A percentile compares a stretch with the other conserved stretches of the same genome.
Conservation (phyloP, 1,139 yeast genomes). For the Taphrina flavorubra region DNA sequence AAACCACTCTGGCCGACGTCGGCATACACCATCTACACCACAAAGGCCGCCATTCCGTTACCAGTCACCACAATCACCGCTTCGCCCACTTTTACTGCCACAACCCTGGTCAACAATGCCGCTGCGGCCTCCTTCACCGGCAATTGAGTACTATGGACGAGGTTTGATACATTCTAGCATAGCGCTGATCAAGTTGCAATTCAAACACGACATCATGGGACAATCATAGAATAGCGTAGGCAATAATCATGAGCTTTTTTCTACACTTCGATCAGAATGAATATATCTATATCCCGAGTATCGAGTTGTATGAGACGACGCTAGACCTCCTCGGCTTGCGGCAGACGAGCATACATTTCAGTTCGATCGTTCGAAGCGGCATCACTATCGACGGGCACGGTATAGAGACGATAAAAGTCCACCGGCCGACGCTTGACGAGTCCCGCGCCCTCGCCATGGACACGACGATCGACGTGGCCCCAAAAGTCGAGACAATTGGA, state of each 20-base stretch:
- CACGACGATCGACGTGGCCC: constrained; percentile 47
- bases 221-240: neutral
- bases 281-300: too few species aligned
- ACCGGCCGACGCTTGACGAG: constrained; percentile 18
- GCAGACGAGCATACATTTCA: constrained; percentile 17
- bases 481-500: constrained; percentile 55
- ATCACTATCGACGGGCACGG: neutral
- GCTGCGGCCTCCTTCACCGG: constrained; percentile 16
- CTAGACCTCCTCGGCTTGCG: constrained; percentile 6
- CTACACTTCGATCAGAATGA: too few species aligned
- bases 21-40: constrained; percentile 22
- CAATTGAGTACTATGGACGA: constrained; percentile 6
- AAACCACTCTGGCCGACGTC: constrained; percentile 23
- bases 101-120: constrained; percentile 10
- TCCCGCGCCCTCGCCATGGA: constrained; percentile 29
- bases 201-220: too few species aligned
- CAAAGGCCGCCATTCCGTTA: constrained; percentile 5
- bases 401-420: constrained; percentile 22
- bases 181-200: too few species aligned
- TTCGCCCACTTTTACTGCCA: neutral
- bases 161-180: too few species aligned
- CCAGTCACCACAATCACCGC: constrained; percentile 26
- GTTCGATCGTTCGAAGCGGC: neutral
- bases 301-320: too few species aligned
- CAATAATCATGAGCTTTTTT: too few species aligned